Conservation (phyloP, 2,329 filamentous ascomycete species). For the Arthroderma uncinatum region DNA sequence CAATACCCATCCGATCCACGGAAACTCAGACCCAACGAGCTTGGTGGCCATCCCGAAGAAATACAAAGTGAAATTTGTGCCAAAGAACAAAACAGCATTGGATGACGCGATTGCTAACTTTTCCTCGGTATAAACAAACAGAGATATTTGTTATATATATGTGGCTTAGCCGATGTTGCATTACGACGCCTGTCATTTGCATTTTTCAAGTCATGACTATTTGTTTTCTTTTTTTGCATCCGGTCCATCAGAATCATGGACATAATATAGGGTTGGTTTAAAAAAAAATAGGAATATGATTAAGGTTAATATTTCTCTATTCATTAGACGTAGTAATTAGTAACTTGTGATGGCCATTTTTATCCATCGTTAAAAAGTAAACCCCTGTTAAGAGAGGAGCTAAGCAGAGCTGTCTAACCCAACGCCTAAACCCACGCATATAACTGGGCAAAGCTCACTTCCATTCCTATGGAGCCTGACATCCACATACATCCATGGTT, state of each 20-base stretch:
- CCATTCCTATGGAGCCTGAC: not conserved
- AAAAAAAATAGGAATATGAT: too few relatives aligned
- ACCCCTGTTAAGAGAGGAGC: too few relatives aligned
- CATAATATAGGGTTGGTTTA: too few relatives aligned
- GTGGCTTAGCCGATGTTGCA: not conserved
- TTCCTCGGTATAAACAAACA: not conserved
- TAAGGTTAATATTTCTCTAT: too few relatives aligned
- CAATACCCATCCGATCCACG: slow-evolving; percentile 49
- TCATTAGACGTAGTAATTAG: too few relatives aligned
- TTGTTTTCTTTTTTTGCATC: not conserved
- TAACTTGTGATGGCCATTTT: too few relatives aligned
- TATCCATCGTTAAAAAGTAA: too few relatives aligned
- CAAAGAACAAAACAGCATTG: slow-evolving; percentile 40
- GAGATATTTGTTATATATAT: not conserved
- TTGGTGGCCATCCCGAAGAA: slow-evolving; percentile 50
- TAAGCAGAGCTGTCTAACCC: not conserved
- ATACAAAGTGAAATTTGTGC: slow-evolving; percentile 50
- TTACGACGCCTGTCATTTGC: not conserved
- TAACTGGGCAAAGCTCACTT: not conserved
- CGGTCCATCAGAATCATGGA: not conserved
- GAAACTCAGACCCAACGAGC: slow-evolving; percentile 51
- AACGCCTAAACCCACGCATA: not conserved
- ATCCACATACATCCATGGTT: too few relatives aligned
- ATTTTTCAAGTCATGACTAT: not conserved
- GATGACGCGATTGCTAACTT: slow-evolving; percentile 30